Base-by-base conservation (phyloP, 768 basidiomycete genomes). In the Dictyophora rubrovolvata region DNA sequence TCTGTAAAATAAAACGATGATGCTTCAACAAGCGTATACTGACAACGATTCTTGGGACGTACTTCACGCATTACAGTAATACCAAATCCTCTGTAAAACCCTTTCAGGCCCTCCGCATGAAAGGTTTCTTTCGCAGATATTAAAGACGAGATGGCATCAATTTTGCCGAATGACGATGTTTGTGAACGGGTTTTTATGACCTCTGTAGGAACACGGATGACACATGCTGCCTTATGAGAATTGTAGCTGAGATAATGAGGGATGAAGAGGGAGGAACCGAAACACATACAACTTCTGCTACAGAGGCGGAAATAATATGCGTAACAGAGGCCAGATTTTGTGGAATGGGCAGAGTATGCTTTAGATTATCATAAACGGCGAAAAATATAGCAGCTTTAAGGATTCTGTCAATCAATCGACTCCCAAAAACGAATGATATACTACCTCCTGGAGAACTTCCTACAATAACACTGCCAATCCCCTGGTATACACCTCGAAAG, bases 401-500 rank as follows among this genome's bases (percentile, higher is more conserved):
- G 56, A 60, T 55, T 8, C 7, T 7, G 34, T 37, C 42, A 18
- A 16, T 14, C 14, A 11, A n/a, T n/a, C n/a, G n/a, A n/a, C n/a
- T n/a, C n/a, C n/a, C n/a, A 17, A 12, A 36, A 54, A 36, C 16
- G 9, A 1, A 54, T 12, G 12, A 2, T 42, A 22, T 48, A 22
- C 48, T 34, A 94, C 94, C 94, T 71, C 95, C 94, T 0, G 95
- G 95, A 17, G 94, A 93, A 67, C 93, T 93, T 18, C 95, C 95
- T 18, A 97, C 86, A 6, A 91, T 82, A 7, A 97, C 93, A 68
- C 93, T 95, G 23, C 93, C 94, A 5, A 99, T 75, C 8, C 95
- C 95, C 64, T 88, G 87, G 73, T 99, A 99, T 6, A 98, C 80
- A 9, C 92, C 93, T 54, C 72, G 81, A 70, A 97, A 89, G 0